A percentile compares a stretch with the other conserved stretches of the same genome.
phyloP scores from a whole-genome alignment of 1,284 basidiomycete species.

The Cryptococcus floricola region DNA sequence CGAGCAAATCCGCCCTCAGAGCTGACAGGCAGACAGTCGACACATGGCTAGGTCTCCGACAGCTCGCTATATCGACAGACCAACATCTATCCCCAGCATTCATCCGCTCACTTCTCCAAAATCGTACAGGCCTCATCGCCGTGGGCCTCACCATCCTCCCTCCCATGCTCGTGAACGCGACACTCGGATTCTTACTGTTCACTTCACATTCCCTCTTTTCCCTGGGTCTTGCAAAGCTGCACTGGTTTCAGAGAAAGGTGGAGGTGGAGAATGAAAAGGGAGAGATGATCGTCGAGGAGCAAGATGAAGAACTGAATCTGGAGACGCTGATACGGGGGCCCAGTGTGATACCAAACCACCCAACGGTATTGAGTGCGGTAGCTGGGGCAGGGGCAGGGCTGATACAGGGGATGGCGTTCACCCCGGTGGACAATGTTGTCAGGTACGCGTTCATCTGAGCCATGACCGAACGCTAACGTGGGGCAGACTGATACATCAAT shows the following conservation, averaged over 20 bases:
- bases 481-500: slow-evolving; percentile 29
- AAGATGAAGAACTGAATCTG: slow-evolving; percentile 39
- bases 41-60: slow-evolving; percentile 44
- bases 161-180: slow-evolving; percentile 45
- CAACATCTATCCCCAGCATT: slow-evolving; percentile 44
- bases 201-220: slow-evolving; percentile 46
- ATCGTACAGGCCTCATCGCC: slow-evolving; percentile 26
- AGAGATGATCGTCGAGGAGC: slow-evolving; percentile 16
- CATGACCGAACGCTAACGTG: neutral
- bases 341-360: slow-evolving; percentile 39
- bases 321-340: slow-evolving; percentile 41
- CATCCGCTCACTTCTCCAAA: slow-evolving; percentile 37
- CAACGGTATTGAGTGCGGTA: slow-evolving; percentile 42
- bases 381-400: slow-evolving; percentile 45
- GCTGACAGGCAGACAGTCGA: slow-evolving; percentile 32
- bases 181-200: slow-evolving; percentile 47
- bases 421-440: slow-evolving; percentile 48
- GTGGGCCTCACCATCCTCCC: slow-evolving; percentile 37
- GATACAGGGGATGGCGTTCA: slow-evolving; percentile 45
- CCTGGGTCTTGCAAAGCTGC: slow-evolving; percentile 36
- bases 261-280: slow-evolving; percentile 2
- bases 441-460: slow-evolving; percentile 18
- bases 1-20: neutral
- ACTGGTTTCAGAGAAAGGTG: slow-evolving; percentile 32
- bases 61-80: slow-evolving; percentile 43